Evolutionary conservation across 495 filamentous ascomycete species (phyloP), one percentile per base, ranked within the genome.

Genomic region (Paragyromitra xinjiangensis): DNA sequence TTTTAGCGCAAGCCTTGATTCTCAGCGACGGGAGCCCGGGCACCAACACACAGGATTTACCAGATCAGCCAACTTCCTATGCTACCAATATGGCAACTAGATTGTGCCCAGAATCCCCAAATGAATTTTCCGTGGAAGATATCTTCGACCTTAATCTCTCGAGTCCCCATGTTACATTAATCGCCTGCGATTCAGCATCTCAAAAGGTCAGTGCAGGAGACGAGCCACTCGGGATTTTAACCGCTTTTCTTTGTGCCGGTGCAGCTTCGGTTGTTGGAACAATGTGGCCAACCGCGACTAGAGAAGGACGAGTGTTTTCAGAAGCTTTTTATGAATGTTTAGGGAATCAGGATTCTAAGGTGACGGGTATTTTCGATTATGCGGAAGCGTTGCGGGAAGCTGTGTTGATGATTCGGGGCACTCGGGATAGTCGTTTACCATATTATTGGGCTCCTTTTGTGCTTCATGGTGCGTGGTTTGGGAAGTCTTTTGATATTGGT

Each of bases 401-500:
- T 11, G 66, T 59, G 19, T 29, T 58, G 39, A 44, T 1, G 29
- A 44, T 69, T 34, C 66, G 66, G 19, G 9, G 14, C 6, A n/a
- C 7, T 19, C 37, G 51, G 14, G 66, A 58, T 69, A 69, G 51
- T 16, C 39, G 51, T 12, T 22, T 58, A 19, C 51, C 66, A 14
- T 58, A 45, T 37, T 69, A 16, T 19, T 69, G 66, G 66, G 66
- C 66, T 14, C 66, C 66, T 26, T 69, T 69, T 69, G 66, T 69
- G 14, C 51, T 69, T n/a, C 66, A 69, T 37, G 66, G 66, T 5
- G 12, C 66, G 14, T 69, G 66, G 66, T 69, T 69, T 19, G 50
- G 50, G 19, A 53, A 53, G 19, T 53, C 50, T n/a, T 53, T 53
- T 53, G 50, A 53, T 53, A 53, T 53, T 53, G 16, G 50, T 7